A percentile compares a stretch with the other conserved stretches of the same genome.
Conservation (phyloP, 2,329 filamentous ascomycete species). For the Botrytis byssoidea region DNA sequence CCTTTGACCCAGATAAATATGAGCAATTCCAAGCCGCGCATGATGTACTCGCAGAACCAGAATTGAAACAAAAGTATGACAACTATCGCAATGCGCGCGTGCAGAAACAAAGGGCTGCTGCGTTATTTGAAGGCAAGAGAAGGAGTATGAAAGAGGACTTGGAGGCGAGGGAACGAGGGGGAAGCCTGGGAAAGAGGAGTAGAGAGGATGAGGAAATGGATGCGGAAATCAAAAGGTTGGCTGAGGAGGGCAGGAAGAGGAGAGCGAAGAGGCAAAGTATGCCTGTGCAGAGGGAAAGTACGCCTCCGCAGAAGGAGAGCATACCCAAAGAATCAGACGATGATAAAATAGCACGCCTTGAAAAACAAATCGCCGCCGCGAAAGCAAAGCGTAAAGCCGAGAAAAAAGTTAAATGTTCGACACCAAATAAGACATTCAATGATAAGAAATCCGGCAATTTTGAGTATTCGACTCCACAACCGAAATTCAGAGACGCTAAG, state of each 20-base stretch:
- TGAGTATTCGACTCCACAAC: not conserved
- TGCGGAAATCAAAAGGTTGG: slow-evolving; percentile 52
- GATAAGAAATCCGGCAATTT: not conserved
- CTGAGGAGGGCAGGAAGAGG: slow-evolving; percentile 52
- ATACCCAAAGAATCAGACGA: slow-evolving; percentile 40
- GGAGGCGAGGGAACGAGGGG: slow-evolving; percentile 68
- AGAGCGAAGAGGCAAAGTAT: slow-evolving; percentile 48
- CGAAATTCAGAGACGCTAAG: not conserved
- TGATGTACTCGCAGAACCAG: slow-evolving; percentile 72
- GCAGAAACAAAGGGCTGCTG: slow-evolving; percentile 67
- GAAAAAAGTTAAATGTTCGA: slow-evolving; percentile 39
- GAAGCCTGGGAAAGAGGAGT: slow-evolving; percentile 54
- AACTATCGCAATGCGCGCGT: slow-evolving; percentile 68
- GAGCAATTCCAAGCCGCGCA: slow-evolving; percentile 83
- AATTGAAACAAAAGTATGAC: slow-evolving; percentile 75
- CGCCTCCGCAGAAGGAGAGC: slow-evolving; percentile 44
- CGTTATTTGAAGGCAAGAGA: slow-evolving; percentile 70
- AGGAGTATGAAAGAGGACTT: slow-evolving; percentile 82
- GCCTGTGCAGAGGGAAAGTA: slow-evolving; percentile 10
- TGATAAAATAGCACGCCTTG: slow-evolving; percentile 46
- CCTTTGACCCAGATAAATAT: slow-evolving; percentile 77
- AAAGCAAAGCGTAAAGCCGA: slow-evolving; percentile 40
- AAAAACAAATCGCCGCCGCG: slow-evolving; percentile 45
- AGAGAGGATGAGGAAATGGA: slow-evolving; percentile 51
- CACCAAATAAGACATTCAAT: slow-evolving; percentile 16